These are phyloP conservation scores for Nothophoma quercina DNA, from an alignment of 2,329 filamentous ascomycete genomes.

Conservation along the genomic window DNA sequence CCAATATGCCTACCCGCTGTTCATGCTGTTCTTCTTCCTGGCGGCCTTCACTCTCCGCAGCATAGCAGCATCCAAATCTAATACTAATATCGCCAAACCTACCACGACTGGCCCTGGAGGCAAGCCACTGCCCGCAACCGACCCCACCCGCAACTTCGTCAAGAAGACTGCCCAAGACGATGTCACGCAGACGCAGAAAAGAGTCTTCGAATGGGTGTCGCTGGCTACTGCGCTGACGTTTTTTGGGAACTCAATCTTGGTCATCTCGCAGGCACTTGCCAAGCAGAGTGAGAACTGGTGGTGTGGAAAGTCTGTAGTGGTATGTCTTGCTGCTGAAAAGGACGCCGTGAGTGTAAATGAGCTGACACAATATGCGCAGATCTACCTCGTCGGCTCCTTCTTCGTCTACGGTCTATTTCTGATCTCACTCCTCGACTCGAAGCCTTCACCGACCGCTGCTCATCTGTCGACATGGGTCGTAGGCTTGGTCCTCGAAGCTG, in stretches of 20 bases:
- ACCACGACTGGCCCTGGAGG: slow-evolving; percentile 80
- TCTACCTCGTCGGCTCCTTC: slow-evolving; percentile 83
- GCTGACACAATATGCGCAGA: slow-evolving; percentile 59
- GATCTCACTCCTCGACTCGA: slow-evolving; percentile 85
- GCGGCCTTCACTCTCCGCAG: slow-evolving; percentile 68
- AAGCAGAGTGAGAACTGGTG: slow-evolving; percentile 75
- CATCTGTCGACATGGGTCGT: slow-evolving; percentile 83
- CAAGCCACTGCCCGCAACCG: slow-evolving; percentile 79
- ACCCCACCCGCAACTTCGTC: slow-evolving; percentile 52
- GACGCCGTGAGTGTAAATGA: not conserved
- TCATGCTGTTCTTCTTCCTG: slow-evolving; percentile 70
- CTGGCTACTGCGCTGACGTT: slow-evolving; percentile 76
- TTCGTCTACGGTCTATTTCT: slow-evolving; percentile 88
- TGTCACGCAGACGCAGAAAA: slow-evolving; percentile 72
- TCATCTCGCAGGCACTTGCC: slow-evolving; percentile 76
- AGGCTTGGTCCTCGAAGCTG: slow-evolving; percentile 74
- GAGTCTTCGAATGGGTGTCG: slow-evolving; percentile 78
- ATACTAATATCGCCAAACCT: slow-evolving; percentile 55
- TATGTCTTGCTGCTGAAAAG: slow-evolving; percentile 57
- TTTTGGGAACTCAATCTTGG: slow-evolving; percentile 74
- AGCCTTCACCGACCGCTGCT: slow-evolving; percentile 78
- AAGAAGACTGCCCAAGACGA: slow-evolving; percentile 59
- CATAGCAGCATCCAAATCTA: slow-evolving; percentile 59
- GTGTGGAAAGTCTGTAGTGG: slow-evolving; percentile 80
- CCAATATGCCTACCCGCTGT: slow-evolving; percentile 68